Conservation (phyloP, 441 rosid genomes). For the Breynia disticha region DNA sequence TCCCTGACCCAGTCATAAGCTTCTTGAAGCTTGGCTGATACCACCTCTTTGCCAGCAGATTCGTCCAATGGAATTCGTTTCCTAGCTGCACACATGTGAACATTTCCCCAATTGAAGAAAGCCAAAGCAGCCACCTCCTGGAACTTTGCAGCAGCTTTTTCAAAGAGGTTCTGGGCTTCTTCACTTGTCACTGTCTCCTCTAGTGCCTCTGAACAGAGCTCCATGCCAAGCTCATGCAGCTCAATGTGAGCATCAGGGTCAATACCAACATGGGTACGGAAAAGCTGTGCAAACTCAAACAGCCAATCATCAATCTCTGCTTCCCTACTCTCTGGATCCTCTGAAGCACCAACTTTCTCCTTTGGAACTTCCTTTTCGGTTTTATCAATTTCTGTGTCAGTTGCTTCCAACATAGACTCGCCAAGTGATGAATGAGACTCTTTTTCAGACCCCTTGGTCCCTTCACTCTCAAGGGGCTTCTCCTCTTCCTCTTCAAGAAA, state of each 20-base stretch:
- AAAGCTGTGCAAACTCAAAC: slow-evolving; percentile 91
- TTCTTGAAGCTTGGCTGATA: slow-evolving; percentile 53
- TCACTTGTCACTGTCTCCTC: slow-evolving; percentile 92
- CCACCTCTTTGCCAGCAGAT: slow-evolving; percentile 53
- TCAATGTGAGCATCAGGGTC: slow-evolving; percentile 94
- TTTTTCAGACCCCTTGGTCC: slow-evolving; percentile 43
- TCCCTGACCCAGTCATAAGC: slow-evolving; percentile 90
- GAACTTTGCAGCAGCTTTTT: slow-evolving; percentile 80
- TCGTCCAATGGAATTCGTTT: slow-evolving; percentile 91
- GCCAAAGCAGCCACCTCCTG: slow-evolving; percentile 96
- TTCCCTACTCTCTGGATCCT: slow-evolving; percentile 69
- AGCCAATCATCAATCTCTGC: slow-evolving; percentile 95
- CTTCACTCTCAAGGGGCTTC: slow-evolving; percentile 49
- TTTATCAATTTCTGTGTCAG: slow-evolving; percentile 39
- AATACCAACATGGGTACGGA: slow-evolving; percentile 75
- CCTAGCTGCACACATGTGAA: slow-evolving; percentile 96
- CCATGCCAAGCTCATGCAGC: slow-evolving; percentile 94
- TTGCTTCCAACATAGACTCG: slow-evolving; percentile 37
- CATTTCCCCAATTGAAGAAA: slow-evolving; percentile 94
- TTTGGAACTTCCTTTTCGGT: slow-evolving; percentile 36
- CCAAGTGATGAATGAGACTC: slow-evolving; percentile 37
- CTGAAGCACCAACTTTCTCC: slow-evolving; percentile 43
- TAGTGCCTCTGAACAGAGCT: slow-evolving; percentile 85
- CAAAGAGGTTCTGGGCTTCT: slow-evolving; percentile 75
- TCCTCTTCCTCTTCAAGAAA: slow-evolving; percentile 68